Percentiles rank a stretch among this genome's conserved stretches.
These are phyloP conservation scores for Verticillium longisporum DNA, from an alignment of 2,329 filamentous ascomycete genomes.

Conservation along the genomic window DNA sequence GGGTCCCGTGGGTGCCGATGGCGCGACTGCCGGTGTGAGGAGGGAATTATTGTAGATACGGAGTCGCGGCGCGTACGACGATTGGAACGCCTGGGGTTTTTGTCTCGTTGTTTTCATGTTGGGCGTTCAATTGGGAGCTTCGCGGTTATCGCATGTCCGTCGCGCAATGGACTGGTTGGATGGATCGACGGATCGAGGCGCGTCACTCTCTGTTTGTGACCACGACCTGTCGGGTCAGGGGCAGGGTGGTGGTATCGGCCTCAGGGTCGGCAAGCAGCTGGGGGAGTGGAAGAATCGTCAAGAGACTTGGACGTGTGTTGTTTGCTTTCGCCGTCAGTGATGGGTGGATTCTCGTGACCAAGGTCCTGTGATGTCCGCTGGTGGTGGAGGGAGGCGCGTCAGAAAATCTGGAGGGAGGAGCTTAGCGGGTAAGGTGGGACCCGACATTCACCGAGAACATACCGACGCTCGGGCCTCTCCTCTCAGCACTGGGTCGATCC, in stretches of 20 bases:
- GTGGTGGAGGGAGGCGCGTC: neutral
- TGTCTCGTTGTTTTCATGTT: slow-evolving; percentile 40
- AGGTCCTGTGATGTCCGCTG: neutral
- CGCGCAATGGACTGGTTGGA: neutral
- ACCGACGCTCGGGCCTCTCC: neutral
- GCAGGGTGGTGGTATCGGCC: neutral
- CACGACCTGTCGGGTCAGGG: neutral
- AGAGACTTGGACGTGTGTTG: neutral
- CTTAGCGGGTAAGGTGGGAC: neutral
- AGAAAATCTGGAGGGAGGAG: neutral
- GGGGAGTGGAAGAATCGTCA: too few relatives aligned
- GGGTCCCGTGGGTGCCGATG: slow-evolving; percentile 56
- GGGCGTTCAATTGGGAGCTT: slow-evolving; percentile 2
- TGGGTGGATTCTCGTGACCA: neutral
- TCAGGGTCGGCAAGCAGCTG: too few relatives aligned
- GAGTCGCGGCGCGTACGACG: slow-evolving; percentile 84
- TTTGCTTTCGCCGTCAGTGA: neutral
- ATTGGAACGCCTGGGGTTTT: slow-evolving; percentile 78
- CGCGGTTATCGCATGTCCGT: neutral
- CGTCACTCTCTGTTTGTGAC: neutral
- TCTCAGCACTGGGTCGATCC: too few relatives aligned
- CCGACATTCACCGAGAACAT: neutral
- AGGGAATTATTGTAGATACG: slow-evolving; percentile 89
- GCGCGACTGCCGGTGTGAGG: slow-evolving; percentile 69
- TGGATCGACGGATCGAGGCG: neutral